Conservation (phyloP, 2,329 filamentous ascomycete species). For the Colletotrichum endophyticum region DNA sequence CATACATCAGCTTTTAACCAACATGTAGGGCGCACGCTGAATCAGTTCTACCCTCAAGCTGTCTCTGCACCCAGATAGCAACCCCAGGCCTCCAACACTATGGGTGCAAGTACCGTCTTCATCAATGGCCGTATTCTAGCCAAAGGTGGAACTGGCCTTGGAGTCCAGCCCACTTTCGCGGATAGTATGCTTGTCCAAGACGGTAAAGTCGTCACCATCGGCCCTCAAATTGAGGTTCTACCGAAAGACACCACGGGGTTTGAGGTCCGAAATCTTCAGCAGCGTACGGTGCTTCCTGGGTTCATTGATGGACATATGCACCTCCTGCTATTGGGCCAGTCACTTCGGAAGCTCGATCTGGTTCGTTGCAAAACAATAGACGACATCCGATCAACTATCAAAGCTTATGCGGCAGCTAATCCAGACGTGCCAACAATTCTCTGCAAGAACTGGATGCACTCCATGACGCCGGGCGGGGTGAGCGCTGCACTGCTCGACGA, state of each 20-base stretch:
- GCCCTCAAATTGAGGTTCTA: not conserved
- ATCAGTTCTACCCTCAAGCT: not conserved
- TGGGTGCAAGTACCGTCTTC: slow-evolving; percentile 21
- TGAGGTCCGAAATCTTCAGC: not conserved
- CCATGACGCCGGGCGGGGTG: slow-evolving; percentile 44
- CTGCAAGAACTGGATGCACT: slow-evolving; percentile 48
- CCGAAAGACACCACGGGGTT: not conserved
- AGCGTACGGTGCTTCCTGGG: slow-evolving; percentile 33
- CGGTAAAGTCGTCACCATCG: not conserved
- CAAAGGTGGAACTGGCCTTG: slow-evolving; percentile 25
- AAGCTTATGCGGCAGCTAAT: slow-evolving; percentile 34
- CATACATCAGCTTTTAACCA: not conserved
- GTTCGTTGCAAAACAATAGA: slow-evolving; percentile 36
- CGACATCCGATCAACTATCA: slow-evolving; percentile 41
- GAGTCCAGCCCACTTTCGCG: slow-evolving; percentile 13
- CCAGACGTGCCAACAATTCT: slow-evolving; percentile 40
- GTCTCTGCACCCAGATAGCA: not conserved
- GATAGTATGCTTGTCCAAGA: slow-evolving; percentile 1
- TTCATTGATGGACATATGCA: slow-evolving; percentile 52
- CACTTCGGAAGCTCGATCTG: slow-evolving; percentile 41
- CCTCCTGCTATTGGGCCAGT: slow-evolving; percentile 44
- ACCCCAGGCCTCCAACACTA: not conserved
- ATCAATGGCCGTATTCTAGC: slow-evolving; percentile 33
- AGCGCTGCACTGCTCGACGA: slow-evolving; percentile 46
- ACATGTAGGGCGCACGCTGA: not conserved